These are phyloP conservation scores for Venturia effusa DNA, from an alignment of 2,329 filamentous ascomycete species.

Conservation along the genomic window DNA sequence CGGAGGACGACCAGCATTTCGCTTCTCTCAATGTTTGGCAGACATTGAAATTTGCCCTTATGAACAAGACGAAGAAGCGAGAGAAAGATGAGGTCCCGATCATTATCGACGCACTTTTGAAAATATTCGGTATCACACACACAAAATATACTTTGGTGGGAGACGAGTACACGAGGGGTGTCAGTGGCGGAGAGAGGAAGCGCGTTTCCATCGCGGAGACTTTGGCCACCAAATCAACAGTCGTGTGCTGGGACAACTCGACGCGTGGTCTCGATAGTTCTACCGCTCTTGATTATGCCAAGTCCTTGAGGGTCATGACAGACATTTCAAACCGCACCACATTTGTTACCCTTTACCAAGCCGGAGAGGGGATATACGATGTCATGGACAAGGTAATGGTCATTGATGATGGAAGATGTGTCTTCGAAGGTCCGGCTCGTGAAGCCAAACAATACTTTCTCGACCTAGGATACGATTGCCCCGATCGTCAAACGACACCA, in stretches of 20 bases:
- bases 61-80: conserved; percentile 55
- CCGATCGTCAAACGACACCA: conserved; percentile 55
- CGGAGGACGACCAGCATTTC: conserved; percentile 68
- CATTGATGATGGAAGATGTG: conserved; percentile 30
- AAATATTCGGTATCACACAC: conserved; percentile 48
- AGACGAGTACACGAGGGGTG: conserved; percentile 60
- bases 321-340: conserved; percentile 53
- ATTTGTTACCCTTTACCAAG: conserved; percentile 62
- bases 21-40: conserved; percentile 66
- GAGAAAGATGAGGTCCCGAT: conserved; percentile 53
- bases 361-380: conserved; percentile 32
- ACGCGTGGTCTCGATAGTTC: conserved; percentile 64
- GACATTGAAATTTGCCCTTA: conserved; percentile 62
- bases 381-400: conserved; percentile 21
- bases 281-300: conserved; percentile 63
- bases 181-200: conserved; percentile 38
- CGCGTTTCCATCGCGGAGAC: conserved; percentile 38
- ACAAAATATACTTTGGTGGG: conserved; percentile 65
- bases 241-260: conserved; percentile 44
- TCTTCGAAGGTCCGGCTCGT: conserved; percentile 52
- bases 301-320: conserved; percentile 52
- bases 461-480: conserved; percentile 56
- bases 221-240: conserved; percentile 32
- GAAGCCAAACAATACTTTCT: conserved; percentile 55
- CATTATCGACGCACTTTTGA: conserved; percentile 49